These are phyloP conservation scores for Xenoacremonium recifei DNA, from an alignment of 2,329 filamentous ascomycete species.

Conservation along the genomic window DNA sequence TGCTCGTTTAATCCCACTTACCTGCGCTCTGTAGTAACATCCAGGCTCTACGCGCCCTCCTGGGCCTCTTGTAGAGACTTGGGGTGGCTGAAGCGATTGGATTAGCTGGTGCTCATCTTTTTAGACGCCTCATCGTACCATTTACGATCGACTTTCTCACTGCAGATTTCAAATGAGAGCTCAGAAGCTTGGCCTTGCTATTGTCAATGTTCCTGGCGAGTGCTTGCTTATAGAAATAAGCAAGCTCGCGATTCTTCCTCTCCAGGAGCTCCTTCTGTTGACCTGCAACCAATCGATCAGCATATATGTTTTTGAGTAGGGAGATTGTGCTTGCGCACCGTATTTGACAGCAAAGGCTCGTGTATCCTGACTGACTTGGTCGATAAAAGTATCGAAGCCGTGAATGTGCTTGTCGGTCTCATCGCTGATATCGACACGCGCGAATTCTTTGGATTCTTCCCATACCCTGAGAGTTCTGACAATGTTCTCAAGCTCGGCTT, in stretches of 20 bases:
- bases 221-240: no score
- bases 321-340: constrained; percentile 5
- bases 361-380: constrained; percentile 19
- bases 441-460: constrained; percentile 14
- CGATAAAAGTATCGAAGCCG: constrained; percentile 20
- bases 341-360: no score
- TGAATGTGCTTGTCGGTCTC: constrained; percentile 16
- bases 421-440: constrained; percentile 11
- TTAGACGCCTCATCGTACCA: no score
- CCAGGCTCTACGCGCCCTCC: constrained; percentile 16
- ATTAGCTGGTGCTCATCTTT: no score
- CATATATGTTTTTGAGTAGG: no score
- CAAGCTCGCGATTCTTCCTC: no score
- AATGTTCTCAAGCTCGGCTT: constrained; percentile 20
- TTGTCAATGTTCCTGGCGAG: no score
- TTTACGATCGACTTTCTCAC: no score
- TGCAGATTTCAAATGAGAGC: no score
- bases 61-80: constrained; percentile 11
- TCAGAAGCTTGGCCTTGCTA: no score
- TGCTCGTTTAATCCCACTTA: background rate
- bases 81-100: constrained; percentile 5
- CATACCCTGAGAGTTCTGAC: constrained; percentile 19
- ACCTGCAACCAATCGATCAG: background rate
- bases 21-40: constrained; percentile 17
- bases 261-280: no score